Conservation (phyloP, 768 basidiomycete species). For the Leccinellum albellum region DNA sequence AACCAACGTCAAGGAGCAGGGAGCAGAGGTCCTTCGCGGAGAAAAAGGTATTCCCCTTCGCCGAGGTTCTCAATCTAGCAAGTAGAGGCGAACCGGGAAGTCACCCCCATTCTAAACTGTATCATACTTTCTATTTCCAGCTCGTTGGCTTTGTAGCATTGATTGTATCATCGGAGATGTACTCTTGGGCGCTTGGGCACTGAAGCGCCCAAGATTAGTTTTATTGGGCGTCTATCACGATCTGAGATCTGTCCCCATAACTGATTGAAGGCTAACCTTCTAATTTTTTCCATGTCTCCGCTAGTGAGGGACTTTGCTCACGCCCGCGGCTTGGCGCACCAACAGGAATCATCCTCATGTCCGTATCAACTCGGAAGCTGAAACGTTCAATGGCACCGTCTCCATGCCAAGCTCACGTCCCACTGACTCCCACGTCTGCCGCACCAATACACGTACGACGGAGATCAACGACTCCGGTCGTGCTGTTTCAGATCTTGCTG, state of each 20-base stretch:
- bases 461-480: neutral
- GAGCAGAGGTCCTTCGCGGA: slow-evolving; percentile 51
- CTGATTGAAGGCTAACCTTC: slow-evolving; percentile 20
- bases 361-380: neutral
- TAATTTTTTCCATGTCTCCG: slow-evolving; percentile 8
- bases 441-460: neutral
- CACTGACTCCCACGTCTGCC: neutral
- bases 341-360: neutral
- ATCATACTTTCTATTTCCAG: neutral
- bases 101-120: neutral
- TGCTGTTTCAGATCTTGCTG: neutral
- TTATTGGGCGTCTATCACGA: slow-evolving; percentile 2
- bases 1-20: slow-evolving; percentile 48
- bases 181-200: neutral
- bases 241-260: slow-evolving; percentile 16
- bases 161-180: neutral
- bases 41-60: slow-evolving; percentile 35
- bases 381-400: neutral
- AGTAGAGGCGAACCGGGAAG: slow-evolving; percentile 4
- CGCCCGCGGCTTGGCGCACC: neutral
- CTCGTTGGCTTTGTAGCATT: slow-evolving; percentile 1
- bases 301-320: neutral
- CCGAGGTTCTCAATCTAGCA: slow-evolving; percentile 22
- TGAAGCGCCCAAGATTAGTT: neutral
- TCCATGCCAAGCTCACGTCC: neutral